A percentile compares a stretch with the other conserved stretches of the same genome.
Conservation (phyloP, 2,329 filamentous ascomycete genomes). For the Xylariaceae sp. region DNA sequence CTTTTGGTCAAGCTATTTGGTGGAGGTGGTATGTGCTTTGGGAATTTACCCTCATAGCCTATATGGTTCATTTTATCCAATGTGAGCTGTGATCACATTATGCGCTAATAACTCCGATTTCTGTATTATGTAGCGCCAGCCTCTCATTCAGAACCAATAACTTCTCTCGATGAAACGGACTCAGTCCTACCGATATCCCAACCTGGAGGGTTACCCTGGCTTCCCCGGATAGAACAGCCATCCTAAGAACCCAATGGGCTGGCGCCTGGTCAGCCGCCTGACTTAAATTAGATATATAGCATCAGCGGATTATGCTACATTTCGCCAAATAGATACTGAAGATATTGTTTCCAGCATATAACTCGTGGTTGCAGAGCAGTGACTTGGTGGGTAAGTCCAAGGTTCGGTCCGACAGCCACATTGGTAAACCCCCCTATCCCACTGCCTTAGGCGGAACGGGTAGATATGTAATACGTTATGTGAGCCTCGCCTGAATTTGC, state of each 20-base stretch:
- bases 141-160: conserved; percentile 2
- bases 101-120: conserved; percentile 7
- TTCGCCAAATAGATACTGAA: conserved; percentile 12
- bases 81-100: conserved; percentile 12
- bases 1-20: no score
- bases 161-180: conserved; percentile 14
- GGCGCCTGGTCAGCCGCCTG: conserved; percentile 7
- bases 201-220: conserved; percentile 8
- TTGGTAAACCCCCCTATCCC: neutral
- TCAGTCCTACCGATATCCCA: conserved; percentile 14
- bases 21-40: no score
- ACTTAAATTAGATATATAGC: conserved; percentile 12
- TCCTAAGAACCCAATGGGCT: conserved; percentile 13
- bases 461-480: neutral
- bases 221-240: conserved; percentile 1
- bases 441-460: conserved; percentile 1
- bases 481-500: conserved; percentile 12
- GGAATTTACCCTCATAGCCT: conserved; percentile 25
- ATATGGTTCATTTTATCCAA: conserved; percentile 17
- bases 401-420: conserved; percentile 15
- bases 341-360: conserved; percentile 1
- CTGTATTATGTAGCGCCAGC: conserved; percentile 6
- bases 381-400: conserved; percentile 2
- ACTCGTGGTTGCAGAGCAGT: conserved; percentile 1
- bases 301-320: conserved; percentile 3